Evolutionary conservation across 768 basidiomycete genomes (phyloP).

Genomic region (Collybiopsis luxurians): DNA sequence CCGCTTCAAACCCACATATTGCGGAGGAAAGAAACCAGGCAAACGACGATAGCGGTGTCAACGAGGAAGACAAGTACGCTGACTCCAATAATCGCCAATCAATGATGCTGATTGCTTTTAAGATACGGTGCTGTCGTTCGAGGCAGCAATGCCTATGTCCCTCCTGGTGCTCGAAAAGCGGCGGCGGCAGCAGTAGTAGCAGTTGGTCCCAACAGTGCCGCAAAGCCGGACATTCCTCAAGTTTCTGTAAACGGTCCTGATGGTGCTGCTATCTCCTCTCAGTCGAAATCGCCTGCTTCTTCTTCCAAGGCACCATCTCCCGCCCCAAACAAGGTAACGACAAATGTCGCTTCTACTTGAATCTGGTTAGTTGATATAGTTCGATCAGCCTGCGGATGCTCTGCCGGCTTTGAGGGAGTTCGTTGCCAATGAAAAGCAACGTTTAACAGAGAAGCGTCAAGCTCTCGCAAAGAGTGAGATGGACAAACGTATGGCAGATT

Average conservation of each 20-base stretch:
- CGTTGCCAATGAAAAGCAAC: slow-evolving; percentile 87
- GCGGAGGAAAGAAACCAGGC: slow-evolving; percentile 79
- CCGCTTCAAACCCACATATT: slow-evolving; percentile 77
- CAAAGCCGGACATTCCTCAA: slow-evolving; percentile 58
- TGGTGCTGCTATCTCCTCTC: slow-evolving; percentile 46
- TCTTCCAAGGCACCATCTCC: slow-evolving; percentile 65
- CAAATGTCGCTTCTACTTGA: background rate
- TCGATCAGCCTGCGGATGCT: slow-evolving; percentile 68
- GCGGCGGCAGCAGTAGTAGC: slow-evolving; percentile 25
- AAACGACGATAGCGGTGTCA: slow-evolving; percentile 68
- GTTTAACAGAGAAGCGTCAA: slow-evolving; percentile 87
- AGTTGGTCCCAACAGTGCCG: slow-evolving; percentile 25
- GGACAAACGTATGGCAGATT: slow-evolving; percentile 91
- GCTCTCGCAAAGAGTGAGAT: slow-evolving; percentile 88
- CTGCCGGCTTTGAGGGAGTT: slow-evolving; percentile 89
- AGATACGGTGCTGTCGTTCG: slow-evolving; percentile 95
- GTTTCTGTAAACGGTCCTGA: slow-evolving; percentile 80
- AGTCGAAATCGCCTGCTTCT: slow-evolving; percentile 39
- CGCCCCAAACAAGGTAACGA: slow-evolving; percentile 54
- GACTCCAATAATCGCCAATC: slow-evolving; percentile 10
- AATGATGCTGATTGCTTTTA: slow-evolving; percentile 17
- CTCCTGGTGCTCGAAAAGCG: slow-evolving; percentile 79
- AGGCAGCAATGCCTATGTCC: slow-evolving; percentile 86
- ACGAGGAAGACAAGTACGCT: slow-evolving; percentile 95
- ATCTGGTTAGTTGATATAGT: slow-evolving; percentile 4